These are phyloP conservation scores for Pestalotiopsis sp. DNA, from an alignment of 2,329 filamentous ascomycete species.

Conservation along the genomic window DNA sequence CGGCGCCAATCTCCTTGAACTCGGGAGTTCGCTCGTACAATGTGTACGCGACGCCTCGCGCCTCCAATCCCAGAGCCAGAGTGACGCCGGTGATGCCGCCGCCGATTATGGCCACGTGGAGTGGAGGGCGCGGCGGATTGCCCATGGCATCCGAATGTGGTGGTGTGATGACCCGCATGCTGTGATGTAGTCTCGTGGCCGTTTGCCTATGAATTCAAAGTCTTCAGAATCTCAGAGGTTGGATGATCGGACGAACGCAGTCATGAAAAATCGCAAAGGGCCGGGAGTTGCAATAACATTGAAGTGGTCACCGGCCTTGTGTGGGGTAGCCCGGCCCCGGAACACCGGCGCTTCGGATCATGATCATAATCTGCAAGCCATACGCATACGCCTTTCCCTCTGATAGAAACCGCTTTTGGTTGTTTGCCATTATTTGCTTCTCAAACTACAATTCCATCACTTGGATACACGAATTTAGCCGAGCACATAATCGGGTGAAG, in stretches of 20 bases:
- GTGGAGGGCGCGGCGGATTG: neutral
- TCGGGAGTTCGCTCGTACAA: constrained; percentile 46
- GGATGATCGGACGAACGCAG: neutral
- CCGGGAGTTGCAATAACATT: neutral
- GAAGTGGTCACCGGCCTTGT: neutral
- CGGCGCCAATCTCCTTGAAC: constrained; percentile 49
- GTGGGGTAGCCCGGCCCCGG: constrained; percentile 12
- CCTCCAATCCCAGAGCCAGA: constrained; percentile 46
- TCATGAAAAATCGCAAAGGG: neutral
- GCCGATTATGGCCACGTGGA: constrained; percentile 47
- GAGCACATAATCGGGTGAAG: neutral
- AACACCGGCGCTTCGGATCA: neutral
- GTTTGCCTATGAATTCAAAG: neutral
- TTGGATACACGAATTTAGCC: neutral
- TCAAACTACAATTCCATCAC: neutral
- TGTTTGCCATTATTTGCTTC: neutral
- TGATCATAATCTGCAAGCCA: neutral
- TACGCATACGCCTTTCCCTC: neutral
- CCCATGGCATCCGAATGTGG: neutral
- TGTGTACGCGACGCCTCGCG: constrained; percentile 40
- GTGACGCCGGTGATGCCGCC: constrained; percentile 52
- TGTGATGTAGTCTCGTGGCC: neutral
- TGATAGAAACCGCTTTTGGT: neutral
- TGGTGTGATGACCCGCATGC: constrained; percentile 8
- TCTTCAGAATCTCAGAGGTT: neutral